Conservation (phyloP, 108 stramenopile species). For the Tribonema minus region DNA sequence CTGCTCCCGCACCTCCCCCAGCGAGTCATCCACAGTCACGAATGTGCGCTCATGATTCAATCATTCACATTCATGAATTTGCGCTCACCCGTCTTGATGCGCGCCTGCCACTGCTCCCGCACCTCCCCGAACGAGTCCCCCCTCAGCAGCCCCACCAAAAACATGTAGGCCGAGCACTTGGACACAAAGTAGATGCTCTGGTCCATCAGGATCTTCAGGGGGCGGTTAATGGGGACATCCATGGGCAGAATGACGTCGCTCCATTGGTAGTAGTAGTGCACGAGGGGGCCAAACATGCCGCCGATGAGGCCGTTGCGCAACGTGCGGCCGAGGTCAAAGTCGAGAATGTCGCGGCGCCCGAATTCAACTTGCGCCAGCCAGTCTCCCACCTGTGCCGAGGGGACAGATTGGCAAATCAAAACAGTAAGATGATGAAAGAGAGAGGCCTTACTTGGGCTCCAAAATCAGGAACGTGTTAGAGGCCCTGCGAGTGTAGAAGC, state of each 20-base stretch:
- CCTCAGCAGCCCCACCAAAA: conserved; percentile 63
- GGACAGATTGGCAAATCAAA: too few species aligned
- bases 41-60: too few species aligned
- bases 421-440: too few species aligned
- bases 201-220: conserved; percentile 88
- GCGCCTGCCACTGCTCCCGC: conserved; percentile 62
- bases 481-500: too few species aligned
- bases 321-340: conserved; percentile 77
- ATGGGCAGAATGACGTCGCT: conserved; percentile 81
- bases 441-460: too few species aligned
- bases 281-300: conserved; percentile 83
- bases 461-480: too few species aligned
- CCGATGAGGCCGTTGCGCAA: conserved; percentile 84
- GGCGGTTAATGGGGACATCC: conserved; percentile 64
- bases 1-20: conserved; percentile 57
- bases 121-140: conserved; percentile 65
- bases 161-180: conserved; percentile 79
- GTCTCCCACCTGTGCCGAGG: too few species aligned
- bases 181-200: conserved; percentile 82
- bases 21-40: conserved; percentile 66
- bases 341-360: background rate
- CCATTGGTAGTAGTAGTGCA: conserved; percentile 87
- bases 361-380: background rate
- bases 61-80: too few species aligned
- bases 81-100: conserved; percentile 50